phyloP scores from a whole-genome alignment of 495 filamentous ascomycete species.

The Penicillium arizonense region DNA sequence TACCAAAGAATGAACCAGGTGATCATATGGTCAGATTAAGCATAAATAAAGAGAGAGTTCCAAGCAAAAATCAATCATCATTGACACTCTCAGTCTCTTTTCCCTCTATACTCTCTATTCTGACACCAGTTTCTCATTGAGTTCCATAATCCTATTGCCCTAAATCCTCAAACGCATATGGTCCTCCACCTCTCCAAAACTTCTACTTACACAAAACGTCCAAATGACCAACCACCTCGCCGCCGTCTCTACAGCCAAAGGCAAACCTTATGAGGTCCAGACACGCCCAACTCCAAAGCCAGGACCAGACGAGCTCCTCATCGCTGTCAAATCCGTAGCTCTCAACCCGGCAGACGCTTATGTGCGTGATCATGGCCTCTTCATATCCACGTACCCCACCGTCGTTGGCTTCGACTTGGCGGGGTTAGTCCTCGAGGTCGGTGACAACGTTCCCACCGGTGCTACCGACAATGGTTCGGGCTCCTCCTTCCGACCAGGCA shows the following conservation, averaged over 20 bases:
- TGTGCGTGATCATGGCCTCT: constrained; percentile 40
- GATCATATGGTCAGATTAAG: too few species aligned
- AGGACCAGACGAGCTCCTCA: constrained; percentile 48
- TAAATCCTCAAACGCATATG: background rate
- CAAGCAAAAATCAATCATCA: too few species aligned
- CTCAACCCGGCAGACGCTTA: constrained; percentile 47
- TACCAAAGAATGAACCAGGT: too few species aligned
- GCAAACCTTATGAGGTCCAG: constrained; percentile 31
- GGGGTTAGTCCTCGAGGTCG: constrained; percentile 42
- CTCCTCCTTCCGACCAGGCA: constrained; percentile 32
- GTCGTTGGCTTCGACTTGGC: constrained; percentile 48
- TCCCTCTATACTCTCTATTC: too few species aligned
- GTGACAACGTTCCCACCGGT: constrained; percentile 34
- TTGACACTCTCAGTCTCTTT: too few species aligned
- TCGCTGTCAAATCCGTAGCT: constrained; percentile 47
- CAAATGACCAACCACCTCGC: constrained; percentile 43
- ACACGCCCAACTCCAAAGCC: constrained; percentile 37
- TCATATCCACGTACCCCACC: constrained; percentile 40
- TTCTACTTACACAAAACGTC: background rate
- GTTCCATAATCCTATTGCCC: too few species aligned
- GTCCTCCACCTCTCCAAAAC: background rate
- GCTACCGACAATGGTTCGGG: constrained; percentile 11
- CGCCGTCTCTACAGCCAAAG: constrained; percentile 34
- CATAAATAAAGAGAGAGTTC: too few species aligned
- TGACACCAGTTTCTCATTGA: too few species aligned